These are phyloP conservation scores for Lentinus brumalis DNA, from an alignment of 768 basidiomycete genomes.

Conservation along the genomic window DNA sequence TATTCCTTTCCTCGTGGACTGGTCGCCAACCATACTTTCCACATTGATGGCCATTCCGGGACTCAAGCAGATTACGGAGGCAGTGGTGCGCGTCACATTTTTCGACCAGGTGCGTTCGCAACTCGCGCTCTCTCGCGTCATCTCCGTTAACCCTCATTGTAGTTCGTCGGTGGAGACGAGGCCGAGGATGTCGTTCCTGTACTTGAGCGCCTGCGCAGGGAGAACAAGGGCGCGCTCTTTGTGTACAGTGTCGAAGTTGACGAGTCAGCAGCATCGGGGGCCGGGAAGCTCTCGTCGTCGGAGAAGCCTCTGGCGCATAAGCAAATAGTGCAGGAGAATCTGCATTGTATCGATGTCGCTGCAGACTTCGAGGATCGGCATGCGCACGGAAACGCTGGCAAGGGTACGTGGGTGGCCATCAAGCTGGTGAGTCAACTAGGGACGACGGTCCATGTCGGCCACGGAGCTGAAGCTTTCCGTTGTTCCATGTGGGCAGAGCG, in stretches of 20 bases:
- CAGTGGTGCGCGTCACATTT: slow-evolving; percentile 76
- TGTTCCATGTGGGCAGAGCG: slow-evolving; percentile 46
- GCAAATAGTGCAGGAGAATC: slow-evolving; percentile 72
- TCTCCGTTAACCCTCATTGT: not conserved
- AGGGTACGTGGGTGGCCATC: slow-evolving; percentile 81
- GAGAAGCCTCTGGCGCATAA: slow-evolving; percentile 47
- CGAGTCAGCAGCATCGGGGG: slow-evolving; percentile 48
- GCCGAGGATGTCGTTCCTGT: slow-evolving; percentile 67
- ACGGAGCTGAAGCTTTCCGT: too few relatives aligned
- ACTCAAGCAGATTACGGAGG: slow-evolving; percentile 63
- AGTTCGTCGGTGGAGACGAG: slow-evolving; percentile 92
- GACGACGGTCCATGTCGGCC: not conserved
- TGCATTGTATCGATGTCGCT: slow-evolving; percentile 73
- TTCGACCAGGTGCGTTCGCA: slow-evolving; percentile 67
- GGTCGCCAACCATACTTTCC: slow-evolving; percentile 66
- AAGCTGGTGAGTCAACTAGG: slow-evolving; percentile 57
- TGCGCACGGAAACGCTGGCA: slow-evolving; percentile 31
- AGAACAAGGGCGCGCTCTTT: slow-evolving; percentile 77
- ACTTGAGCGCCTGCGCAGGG: slow-evolving; percentile 60
- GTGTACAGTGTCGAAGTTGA: slow-evolving; percentile 91
- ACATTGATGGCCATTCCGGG: slow-evolving; percentile 59
- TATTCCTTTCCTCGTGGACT: slow-evolving; percentile 73
- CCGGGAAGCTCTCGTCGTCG: slow-evolving; percentile 24
- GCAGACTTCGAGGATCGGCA: slow-evolving; percentile 74
- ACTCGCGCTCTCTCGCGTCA: not conserved